Evolutionary conservation across 2,329 filamentous ascomycete genomes (phyloP), one percentile per base, ranked within the genome.

Genomic region (Fusarium palustre): DNA sequence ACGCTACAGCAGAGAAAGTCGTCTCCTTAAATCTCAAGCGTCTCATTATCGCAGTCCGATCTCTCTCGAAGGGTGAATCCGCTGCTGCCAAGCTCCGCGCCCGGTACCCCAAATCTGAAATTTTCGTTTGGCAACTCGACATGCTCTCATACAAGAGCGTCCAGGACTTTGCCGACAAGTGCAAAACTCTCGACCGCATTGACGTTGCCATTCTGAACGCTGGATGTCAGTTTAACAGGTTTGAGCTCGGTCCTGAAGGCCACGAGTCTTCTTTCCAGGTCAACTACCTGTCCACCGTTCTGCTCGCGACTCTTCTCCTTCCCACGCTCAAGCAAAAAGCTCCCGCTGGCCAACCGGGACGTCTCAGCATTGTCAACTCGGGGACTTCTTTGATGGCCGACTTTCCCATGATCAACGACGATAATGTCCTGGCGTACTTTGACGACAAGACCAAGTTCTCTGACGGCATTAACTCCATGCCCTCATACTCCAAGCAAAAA

Each of bases 111-210:
- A 64, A 65, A 0, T 80, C 81, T 3, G 76, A 45, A 0, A 78
- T 87, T 15, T 77, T 85, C 13, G 83, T 87, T 12, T 87, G 82
- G 83, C 12, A 73, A 4, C 68, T 88, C n/a, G 84, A 88, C 46
- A 82, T 87, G 79, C 55, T 59, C 7, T 81, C 78, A 0, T 85
- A 86, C 50, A 74, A 78, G 3, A 85, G 83, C 2, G 74, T 87
- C 2, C 75, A 77, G 31, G 71, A 66, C 0, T 87, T 87, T 58
- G 79, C 76, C 0, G 54, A 54, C 1, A 77, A 78, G 3, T 77
- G 78, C n/a, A 68, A 79, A 10, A 74, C 53, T 0, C 75, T 84
- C 8, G 47, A 73, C 1, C 75, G 80, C 0, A 71, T 86, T 22
- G 83, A 86, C 67, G 78, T 82, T 28, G 79, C 73, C 18, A 78